These are phyloP conservation scores for Choanephora cucurbitarum DNA, from an alignment of 371 early-diverging fungal species.

Conservation along the genomic window DNA sequence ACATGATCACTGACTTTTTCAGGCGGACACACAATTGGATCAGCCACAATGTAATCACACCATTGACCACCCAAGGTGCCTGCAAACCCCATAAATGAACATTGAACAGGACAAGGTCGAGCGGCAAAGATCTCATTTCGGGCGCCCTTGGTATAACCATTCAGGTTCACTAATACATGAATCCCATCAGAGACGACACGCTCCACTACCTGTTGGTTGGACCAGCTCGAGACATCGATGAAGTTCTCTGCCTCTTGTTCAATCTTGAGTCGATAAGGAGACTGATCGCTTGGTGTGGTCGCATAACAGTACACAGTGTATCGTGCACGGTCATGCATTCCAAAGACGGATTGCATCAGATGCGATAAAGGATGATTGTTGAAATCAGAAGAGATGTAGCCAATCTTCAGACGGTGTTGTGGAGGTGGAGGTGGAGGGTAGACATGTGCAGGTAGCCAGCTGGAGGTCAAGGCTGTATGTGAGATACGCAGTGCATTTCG, in stretches of 20 bases:
- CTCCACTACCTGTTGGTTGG: conserved; percentile 78
- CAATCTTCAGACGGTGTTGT: conserved; percentile 65
- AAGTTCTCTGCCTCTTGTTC: conserved; percentile 79
- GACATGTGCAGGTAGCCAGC: conserved; percentile 71
- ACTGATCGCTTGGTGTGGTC: conserved; percentile 77
- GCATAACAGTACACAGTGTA: conserved; percentile 84
- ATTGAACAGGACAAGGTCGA: conserved; percentile 86
- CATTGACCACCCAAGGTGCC: conserved; percentile 89
- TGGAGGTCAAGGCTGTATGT: conserved; percentile 63
- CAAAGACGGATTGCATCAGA: conserved; percentile 94
- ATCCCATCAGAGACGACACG: conserved; percentile 75
- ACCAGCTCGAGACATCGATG: conserved; percentile 76
- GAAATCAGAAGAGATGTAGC: conserved; percentile 92
- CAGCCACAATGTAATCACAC: conserved; percentile 92
- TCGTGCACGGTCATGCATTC: conserved; percentile 74
- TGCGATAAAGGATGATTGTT: conserved; percentile 92
- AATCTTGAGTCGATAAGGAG: conserved; percentile 83
- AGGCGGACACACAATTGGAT: conserved; percentile 89
- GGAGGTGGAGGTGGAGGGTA: conserved; percentile 83
- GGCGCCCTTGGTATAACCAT: conserved; percentile 94
- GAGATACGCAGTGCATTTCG: conserved; percentile 83
- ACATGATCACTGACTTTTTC: conserved; percentile 75
- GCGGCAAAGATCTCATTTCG: conserved; percentile 94
- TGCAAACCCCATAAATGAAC: conserved; percentile 92
- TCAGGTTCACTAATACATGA: conserved; percentile 87